Base-by-base conservation (phyloP, 1,284 basidiomycete genomes). In the Heterobasidion occidentale region DNA sequence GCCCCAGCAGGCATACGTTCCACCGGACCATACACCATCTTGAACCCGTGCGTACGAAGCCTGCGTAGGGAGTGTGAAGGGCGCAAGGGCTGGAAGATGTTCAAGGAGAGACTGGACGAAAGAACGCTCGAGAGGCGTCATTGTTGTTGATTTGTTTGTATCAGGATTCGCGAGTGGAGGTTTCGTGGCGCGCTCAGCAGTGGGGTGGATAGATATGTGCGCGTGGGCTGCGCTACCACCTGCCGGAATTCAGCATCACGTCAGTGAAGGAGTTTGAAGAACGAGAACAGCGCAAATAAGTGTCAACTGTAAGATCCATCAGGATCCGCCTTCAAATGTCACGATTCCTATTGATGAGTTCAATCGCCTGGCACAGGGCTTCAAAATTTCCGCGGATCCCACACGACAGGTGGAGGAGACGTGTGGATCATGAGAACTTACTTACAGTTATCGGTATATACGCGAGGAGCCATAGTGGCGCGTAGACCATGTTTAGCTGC, bases 11-110 rank as follows among this genome's bases (percentile, higher is more conserved):
- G 81, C 75, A 64, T 80, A 87, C 0, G 85, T 88, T 7, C 87
- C 87, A 34, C 88, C 85, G 1, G 81, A 77, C 84, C 83, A 87
- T 19, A 78, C 75, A 3, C 84, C 84, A 62, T 90, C 87, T 7
- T 57, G 53, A 66, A 89, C 75, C 9, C 88, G 80, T 17, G 72
- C 71, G 66, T 86, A 90, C 0, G 86, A 90, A 0, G 81, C 77
- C 0, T 70, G 63, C 2, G 77, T 78, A 2, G 87, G 84, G 2
- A 86, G 71, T 0, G 78, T 83, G 58, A 90, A 71, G 2, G 79
- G 78, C 27, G 76, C 71, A 34, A 86, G 61, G 2, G 79, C 76
- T 1, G 80, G 79, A 5, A 89, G 74, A 63, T 84, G 75, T 3
- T 68, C 61, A 56, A 90, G 75, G 9, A 88, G 49, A 59, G 68